Evolutionary conservation across 805 yeast genomes (phyloP), one percentile per base, ranked within the genome.

Genomic region (Brettanomyces nanus): DNA sequence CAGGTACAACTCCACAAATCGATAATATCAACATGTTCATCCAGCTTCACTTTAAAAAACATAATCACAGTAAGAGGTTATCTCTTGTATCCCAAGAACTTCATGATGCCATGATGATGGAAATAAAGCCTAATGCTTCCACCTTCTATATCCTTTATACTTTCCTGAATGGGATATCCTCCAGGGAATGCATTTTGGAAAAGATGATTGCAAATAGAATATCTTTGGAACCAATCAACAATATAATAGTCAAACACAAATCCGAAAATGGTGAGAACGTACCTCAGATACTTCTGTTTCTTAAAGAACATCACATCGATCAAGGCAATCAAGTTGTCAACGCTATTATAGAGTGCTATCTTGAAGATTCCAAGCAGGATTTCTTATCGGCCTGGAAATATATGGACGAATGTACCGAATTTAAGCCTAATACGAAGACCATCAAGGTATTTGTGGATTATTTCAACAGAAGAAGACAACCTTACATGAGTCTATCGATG

Each of bases 231-330:
- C 29, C 27, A 4, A 39, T 45, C 6, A 37, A 40, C 30, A 28
- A 28, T 18, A 19, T 22, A 2, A 45, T 47, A 15, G 43, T 42
- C 13, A 19, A 22, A 5, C 36, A 42, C 14, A 44, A 42, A 28
- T 31, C 17, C 17, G 19, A 19, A 14, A 27, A 22, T 6, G 36
- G 37, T 9, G 42, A 37, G 14, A n/a, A 44, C 2, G n/a, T 42
- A 3, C 32, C 26, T 2, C 19, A 38, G 7, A 46, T 46, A 0
- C 6, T 36, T 7, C 23, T 15, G 3, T 47, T 47, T 27, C 27
- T 47, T 17, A 30, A 19, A 7, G 19, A 20, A 4, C 40, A 44
- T 18, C 11, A 32, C 11, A 29, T 44, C n/a, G 21, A 38, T 17
- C 19, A 14, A 2, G 45, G 43, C 7, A 21, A 33, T 3, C 40